These are phyloP conservation scores for Pythium volutum DNA, from an alignment of 352 stramenopile genomes.

Conservation along the genomic window DNA sequence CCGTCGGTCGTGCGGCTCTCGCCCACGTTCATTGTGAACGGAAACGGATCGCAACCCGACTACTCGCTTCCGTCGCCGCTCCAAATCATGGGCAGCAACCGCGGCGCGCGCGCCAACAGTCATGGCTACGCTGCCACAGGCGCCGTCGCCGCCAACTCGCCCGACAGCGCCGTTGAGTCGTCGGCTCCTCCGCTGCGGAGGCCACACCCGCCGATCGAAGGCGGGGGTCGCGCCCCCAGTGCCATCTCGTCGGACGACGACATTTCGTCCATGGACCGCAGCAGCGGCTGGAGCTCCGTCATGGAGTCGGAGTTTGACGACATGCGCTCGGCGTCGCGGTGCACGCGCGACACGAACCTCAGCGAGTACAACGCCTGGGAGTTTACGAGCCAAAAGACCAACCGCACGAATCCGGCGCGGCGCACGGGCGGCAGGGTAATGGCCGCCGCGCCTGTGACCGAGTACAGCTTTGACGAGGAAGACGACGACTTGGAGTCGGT, in stretches of 20 bases:
- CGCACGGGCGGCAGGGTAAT: not conserved
- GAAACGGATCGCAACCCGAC: conserved; percentile 9
- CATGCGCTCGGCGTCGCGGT: conserved; percentile 35
- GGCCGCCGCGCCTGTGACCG: not conserved
- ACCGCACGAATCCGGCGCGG: conserved; percentile 2
- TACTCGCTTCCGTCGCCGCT: conserved; percentile 12
- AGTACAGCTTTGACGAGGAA: conserved; percentile 20
- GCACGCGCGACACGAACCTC: conserved; percentile 69
- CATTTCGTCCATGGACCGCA: conserved; percentile 40
- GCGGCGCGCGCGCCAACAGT: not conserved
- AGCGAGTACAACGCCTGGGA: conserved; percentile 35
- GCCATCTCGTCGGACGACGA: conserved; percentile 35
- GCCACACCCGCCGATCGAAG: conserved; percentile 4
- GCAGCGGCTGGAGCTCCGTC: conserved; percentile 76
- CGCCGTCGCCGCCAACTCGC: conserved; percentile 15
- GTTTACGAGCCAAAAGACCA: not conserved
- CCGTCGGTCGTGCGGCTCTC: conserved; percentile 46
- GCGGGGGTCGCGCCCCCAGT: conserved; percentile 17
- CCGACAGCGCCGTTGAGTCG: conserved; percentile 18
- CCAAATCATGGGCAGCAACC: conserved; percentile 13
- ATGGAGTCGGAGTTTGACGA: conserved; percentile 65
- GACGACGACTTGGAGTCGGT: conserved; percentile 17
- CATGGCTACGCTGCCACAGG: conserved; percentile 4
- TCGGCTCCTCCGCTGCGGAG: conserved; percentile 10
- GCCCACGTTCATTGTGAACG: conserved; percentile 31